Conservation (phyloP, 2,329 filamentous ascomycete genomes). For the Biscogniauxia mediterranea region DNA sequence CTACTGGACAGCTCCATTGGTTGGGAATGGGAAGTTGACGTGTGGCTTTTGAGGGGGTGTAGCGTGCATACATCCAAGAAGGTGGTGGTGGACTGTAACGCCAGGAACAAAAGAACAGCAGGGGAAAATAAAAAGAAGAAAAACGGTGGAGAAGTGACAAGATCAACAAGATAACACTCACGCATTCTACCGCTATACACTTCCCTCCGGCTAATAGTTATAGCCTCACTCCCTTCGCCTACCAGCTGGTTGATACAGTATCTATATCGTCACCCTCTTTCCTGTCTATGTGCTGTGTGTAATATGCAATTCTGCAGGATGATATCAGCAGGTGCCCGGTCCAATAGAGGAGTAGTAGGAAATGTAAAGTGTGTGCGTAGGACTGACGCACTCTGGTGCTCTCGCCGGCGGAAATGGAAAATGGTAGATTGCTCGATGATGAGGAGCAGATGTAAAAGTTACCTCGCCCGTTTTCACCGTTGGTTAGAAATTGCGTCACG, state of each 20-base stretch:
- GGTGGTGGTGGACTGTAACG: background rate
- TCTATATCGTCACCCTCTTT: background rate
- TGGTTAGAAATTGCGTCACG: too few relatives aligned
- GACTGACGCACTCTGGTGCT: background rate
- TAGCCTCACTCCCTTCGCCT: background rate
- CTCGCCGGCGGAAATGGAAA: background rate
- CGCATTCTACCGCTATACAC: slow-evolving; percentile 12
- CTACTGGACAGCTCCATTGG: background rate
- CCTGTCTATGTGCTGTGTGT: background rate
- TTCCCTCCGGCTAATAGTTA: background rate
- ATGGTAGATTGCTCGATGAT: background rate
- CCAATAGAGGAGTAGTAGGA: background rate
- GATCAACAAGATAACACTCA: slow-evolving; percentile 11
- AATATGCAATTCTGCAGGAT: slow-evolving; percentile 7
- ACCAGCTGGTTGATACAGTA: background rate
- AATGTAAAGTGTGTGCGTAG: background rate
- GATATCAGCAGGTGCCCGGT: slow-evolving; percentile 11
- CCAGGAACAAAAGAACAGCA: background rate
- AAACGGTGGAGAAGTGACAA: slow-evolving; percentile 5
- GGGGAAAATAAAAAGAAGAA: background rate
- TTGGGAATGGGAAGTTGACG: background rate
- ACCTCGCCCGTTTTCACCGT: background rate
- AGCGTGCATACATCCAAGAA: background rate
- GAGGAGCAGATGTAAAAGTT: background rate
- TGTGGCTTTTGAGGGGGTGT: background rate